Evolutionary conservation across 1,284 basidiomycete genomes (phyloP).

Genomic region (Xerocomus tenax): DNA sequence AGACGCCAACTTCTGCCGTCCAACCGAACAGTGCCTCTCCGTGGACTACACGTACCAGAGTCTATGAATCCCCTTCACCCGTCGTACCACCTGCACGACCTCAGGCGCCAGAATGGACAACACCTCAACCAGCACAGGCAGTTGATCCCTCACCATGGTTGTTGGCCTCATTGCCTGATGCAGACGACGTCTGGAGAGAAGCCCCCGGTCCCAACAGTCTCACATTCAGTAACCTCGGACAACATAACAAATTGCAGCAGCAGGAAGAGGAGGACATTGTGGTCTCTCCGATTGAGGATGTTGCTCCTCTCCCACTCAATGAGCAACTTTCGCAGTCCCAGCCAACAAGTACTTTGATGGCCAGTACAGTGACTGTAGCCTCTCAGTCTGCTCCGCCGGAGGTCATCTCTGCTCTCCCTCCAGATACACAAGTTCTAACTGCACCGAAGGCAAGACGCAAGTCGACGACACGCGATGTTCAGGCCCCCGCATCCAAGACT

Average conservation of each 20-base stretch:
- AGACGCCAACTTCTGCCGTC: conserved; percentile 21
- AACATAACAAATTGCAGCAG: conserved; percentile 43
- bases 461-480: conserved; percentile 25
- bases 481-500: conserved; percentile 22
- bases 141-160: conserved; percentile 49
- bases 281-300: conserved; percentile 14
- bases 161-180: conserved; percentile 36
- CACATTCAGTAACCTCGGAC: conserved; percentile 50
- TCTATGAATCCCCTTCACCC: conserved; percentile 23
- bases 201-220: conserved; percentile 40
- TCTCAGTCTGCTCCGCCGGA: conserved; percentile 10
- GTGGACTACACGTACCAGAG: conserved; percentile 18
- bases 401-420: conserved; percentile 2
- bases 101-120: conserved; percentile 29
- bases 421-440: conserved; percentile 6
- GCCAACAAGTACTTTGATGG: conserved; percentile 11
- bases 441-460: conserved; percentile 28
- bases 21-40: conserved; percentile 21
- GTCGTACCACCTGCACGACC: conserved; percentile 19
- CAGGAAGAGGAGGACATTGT: conserved; percentile 18
- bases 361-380: conserved; percentile 5
- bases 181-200: conserved; percentile 43
- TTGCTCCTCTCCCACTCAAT: conserved; percentile 3
- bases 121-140: conserved; percentile 15
- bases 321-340: conserved; percentile 14